Evolutionary conservation across 2,329 filamentous ascomycete genomes (phyloP).

Genomic region (Botrytis tulipae): DNA sequence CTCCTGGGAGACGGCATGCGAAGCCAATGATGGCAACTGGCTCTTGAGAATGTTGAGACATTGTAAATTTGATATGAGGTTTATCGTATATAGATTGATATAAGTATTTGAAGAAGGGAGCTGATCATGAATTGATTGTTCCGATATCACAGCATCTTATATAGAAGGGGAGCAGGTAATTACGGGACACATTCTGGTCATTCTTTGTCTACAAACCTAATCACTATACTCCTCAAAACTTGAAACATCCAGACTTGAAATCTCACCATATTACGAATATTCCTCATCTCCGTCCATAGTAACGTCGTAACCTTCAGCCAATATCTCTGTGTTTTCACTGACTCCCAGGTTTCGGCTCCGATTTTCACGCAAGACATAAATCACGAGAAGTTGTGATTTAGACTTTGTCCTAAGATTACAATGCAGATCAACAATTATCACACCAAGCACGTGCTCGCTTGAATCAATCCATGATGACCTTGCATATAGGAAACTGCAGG

Average conservation of each 20-base stretch:
- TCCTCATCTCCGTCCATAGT: background rate
- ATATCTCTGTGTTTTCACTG: background rate
- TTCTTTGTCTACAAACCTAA: background rate
- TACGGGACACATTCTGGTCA: background rate
- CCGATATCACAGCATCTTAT: background rate
- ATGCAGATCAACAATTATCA: background rate
- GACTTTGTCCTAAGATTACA: background rate
- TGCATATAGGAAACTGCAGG: background rate
- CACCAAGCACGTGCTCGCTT: background rate
- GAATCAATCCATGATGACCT: background rate
- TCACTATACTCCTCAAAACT: background rate
- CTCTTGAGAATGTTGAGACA: constrained; percentile 26
- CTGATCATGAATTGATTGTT: background rate
- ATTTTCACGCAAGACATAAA: background rate
- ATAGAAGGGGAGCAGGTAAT: background rate
- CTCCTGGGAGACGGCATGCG: constrained; percentile 42
- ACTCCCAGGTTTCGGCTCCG: background rate
- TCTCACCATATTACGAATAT: background rate
- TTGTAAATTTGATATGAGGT: background rate
- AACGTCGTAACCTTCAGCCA: background rate
- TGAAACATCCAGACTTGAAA: background rate
- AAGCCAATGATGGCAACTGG: constrained; percentile 44
- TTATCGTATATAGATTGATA: background rate
- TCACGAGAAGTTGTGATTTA: background rate
- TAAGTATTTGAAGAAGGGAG: background rate